Conservation (phyloP, 2,329 filamentous ascomycete species). For the Trichoderma endophyticum region DNA sequence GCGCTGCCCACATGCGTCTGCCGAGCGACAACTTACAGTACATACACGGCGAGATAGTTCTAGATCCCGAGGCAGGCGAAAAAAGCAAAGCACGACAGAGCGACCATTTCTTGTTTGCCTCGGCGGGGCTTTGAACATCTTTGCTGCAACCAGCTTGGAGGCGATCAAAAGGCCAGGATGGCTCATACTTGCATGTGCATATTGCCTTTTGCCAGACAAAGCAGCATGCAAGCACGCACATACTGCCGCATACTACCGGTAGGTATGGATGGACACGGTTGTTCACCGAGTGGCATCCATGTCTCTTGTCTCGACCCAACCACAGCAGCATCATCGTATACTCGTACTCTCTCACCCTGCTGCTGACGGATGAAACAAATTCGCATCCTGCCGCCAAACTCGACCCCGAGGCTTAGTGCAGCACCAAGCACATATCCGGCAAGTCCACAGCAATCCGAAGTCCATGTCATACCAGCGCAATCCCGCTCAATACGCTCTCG, state of each 20-base stretch:
- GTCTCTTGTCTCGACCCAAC: neutral
- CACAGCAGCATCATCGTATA: neutral
- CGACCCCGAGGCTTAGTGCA: neutral
- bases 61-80: slow-evolving; percentile 15
- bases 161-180: neutral
- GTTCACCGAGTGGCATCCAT: neutral
- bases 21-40: neutral
- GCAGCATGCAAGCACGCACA: neutral
- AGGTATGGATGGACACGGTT: neutral
- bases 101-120: neutral
- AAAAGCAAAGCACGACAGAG: neutral
- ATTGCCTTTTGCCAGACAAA: neutral
- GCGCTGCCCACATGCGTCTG: neutral
- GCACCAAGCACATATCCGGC: neutral
- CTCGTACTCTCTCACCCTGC: neutral
- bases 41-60: neutral
- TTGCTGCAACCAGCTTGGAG: neutral
- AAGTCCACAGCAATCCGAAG: neutral
- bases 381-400: neutral
- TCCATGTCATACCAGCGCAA: neutral
- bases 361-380: slow-evolving; percentile 6
- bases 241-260: neutral
- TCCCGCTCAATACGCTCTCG: neutral
- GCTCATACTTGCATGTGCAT: neutral
- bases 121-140: neutral